Conservation (phyloP, 148 eudicot genomes). For the Chenopodium album region DNA sequence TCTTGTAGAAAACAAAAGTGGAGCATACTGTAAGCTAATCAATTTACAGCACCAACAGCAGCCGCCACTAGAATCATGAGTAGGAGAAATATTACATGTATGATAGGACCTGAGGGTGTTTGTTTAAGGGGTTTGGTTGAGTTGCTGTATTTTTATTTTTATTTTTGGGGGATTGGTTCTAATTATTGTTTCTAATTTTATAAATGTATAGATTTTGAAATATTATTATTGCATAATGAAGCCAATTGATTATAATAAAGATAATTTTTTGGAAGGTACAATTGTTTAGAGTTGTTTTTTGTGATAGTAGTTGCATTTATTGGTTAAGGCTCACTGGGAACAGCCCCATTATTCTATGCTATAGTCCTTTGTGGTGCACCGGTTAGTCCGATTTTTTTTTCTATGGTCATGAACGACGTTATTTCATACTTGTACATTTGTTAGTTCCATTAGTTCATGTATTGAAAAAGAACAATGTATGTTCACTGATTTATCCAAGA, state of each 20-base stretch:
- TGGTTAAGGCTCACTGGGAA: not conserved
- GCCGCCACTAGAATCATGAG: conserved; percentile 14
- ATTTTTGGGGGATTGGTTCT: too few species aligned
- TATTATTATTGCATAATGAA: conserved; percentile 5
- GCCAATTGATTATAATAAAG: not conserved
- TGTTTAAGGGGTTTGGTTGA: not conserved
- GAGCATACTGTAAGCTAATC: conserved; percentile 70
- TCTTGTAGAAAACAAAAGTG: conserved; percentile 57
- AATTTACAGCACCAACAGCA: conserved; percentile 64
- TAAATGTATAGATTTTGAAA: not conserved
- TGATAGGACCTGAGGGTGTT: conserved; percentile 5
- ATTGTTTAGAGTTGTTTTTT: too few species aligned
- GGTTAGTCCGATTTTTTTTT: too few species aligned
- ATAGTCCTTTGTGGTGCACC: too few species aligned
- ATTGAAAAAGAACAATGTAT: too few species aligned
- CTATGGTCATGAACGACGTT: too few species aligned
- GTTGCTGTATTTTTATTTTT: too few species aligned
- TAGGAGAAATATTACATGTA: not conserved
- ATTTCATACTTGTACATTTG: too few species aligned
- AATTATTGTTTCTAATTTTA: not conserved
- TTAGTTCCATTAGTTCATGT: too few species aligned
- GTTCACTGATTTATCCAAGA: too few species aligned
- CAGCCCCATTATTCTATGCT: not conserved
- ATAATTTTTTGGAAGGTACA: not conserved
- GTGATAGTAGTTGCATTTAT: too few species aligned